Evolutionary conservation across 495 filamentous ascomycete species (phyloP), one percentile per base, ranked within the genome.

Genomic region (Trichoderma gamsii): DNA sequence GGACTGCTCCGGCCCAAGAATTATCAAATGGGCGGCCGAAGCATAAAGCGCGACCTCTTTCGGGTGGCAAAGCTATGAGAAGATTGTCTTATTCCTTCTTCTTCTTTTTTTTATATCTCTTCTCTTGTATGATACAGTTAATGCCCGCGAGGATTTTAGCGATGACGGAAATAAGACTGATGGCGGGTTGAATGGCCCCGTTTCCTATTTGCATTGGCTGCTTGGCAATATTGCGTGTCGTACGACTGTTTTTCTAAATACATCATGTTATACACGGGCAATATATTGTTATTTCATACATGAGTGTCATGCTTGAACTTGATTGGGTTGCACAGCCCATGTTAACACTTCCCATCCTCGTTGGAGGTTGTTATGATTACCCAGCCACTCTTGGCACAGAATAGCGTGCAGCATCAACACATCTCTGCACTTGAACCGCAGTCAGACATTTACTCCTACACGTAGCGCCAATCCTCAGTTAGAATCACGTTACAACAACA

Each of bases 71-170:
- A 38, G 44, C 44, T n/a, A 49, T 25, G 51, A 23, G 21, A 25
- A n/a, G 21, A n/a, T 2, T 56, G 51, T 56, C 27, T 25, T 11
- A n/a, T 25, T 3, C 21, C 51, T 56, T 56, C 35, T 56, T 25
- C 21, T 56, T 9, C 3, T 9, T 21, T 27, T n/a, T 16, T 56
- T 21, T 56, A 11, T n/a, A 11, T 56, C 15, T 21, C 56, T 13
- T 61, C 21, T 61, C 12, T 29, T 61, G 56, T 61, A 61, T 61
- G 56, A 61, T 61, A 61, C 56, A 61, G 44, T 29, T 61, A 61
- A 61, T 61, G 56, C 56, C 56, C 23, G 56, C 56, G 56, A 29
- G 56, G 56, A 61, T 16, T 52, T 29, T 61, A 38, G 56, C 56
- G 12, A 15, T 61, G 23, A 61, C 27, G 56, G 56, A 61, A 61